phyloP scores from a whole-genome alignment of 345 rosid species.

The Salix purpurea region DNA sequence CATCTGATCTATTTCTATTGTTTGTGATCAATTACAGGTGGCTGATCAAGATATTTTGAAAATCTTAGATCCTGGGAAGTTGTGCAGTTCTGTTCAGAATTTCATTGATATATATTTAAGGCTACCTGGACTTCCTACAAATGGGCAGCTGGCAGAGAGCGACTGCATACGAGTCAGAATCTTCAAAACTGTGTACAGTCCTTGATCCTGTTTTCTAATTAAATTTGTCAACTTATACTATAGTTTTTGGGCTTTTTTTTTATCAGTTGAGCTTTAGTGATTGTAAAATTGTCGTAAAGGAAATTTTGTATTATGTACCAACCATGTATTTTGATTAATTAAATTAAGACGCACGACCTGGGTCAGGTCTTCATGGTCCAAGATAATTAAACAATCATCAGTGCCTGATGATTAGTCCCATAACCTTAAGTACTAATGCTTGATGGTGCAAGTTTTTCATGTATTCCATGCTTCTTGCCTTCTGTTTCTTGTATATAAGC shows the following conservation, averaged over 20 bases:
- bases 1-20: conserved; percentile 6
- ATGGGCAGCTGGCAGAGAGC: conserved; percentile 80
- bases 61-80: conserved; percentile 72
- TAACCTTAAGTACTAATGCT: background rate
- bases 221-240: background rate
- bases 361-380: no score
- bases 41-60: conserved; percentile 78
- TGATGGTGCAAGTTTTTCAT: background rate
- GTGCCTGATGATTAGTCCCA: background rate
- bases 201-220: background rate
- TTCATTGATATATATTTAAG: conserved; percentile 82
- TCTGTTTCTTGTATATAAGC: background rate
- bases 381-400: no score
- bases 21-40: conserved; percentile 50
- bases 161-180: conserved; percentile 97
- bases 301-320: background rate
- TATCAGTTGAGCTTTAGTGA: background rate
- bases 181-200: background rate
- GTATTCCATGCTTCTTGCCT: background rate
- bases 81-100: conserved; percentile 90
- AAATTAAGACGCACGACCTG: background rate
- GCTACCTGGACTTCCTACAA: conserved; percentile 81
- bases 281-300: background rate
- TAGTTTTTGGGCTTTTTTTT: background rate
- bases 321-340: background rate